Evolutionary conservation across 371 early-diverging fungal genomes (phyloP).

Genomic region (Rhizomucor pusillus): DNA sequence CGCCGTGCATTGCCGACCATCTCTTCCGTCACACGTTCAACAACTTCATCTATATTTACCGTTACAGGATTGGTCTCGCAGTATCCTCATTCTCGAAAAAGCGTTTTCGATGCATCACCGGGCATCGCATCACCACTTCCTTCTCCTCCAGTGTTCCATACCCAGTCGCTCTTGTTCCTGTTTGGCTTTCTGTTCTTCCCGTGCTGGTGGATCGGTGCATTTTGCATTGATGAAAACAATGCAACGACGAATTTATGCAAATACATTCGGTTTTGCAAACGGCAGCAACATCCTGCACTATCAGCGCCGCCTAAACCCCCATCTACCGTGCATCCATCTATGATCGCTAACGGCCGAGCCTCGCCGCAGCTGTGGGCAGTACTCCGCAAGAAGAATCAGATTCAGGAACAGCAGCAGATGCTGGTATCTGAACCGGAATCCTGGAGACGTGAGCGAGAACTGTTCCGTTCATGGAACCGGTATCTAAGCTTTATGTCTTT

Average conservation of each 20-base stretch:
- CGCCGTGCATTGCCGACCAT: slow-evolving; percentile 1
- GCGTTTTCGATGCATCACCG: background rate
- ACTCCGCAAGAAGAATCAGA: too few relatives aligned
- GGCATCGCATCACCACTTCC: slow-evolving; percentile 18
- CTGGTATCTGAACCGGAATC: too few relatives aligned
- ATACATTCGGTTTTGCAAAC: background rate
- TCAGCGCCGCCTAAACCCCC: background rate
- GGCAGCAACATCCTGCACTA: background rate
- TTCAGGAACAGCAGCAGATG: background rate
- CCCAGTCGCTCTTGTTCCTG: slow-evolving; percentile 37
- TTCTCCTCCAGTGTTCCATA: slow-evolving; percentile 33
- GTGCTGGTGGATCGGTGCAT: slow-evolving; percentile 47
- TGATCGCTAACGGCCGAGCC: slow-evolving; percentile 32
- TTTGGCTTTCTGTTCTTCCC: slow-evolving; percentile 48
- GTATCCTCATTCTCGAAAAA: background rate
- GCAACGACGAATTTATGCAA: background rate
- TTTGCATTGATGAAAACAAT: background rate
- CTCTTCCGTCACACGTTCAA: slow-evolving; percentile 1
- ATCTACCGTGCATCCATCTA: slow-evolving; percentile 28
- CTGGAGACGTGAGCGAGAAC: slow-evolving; percentile 5
- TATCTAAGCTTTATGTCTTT: slow-evolving; percentile 28
- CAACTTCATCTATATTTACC: background rate
- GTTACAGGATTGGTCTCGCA: background rate
- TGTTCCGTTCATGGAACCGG: slow-evolving; percentile 30
- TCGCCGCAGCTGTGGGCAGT: slow-evolving; percentile 8